These are phyloP conservation scores for Stephania yunnanensis DNA, from an alignment of 164 flowering plant species.

Conservation along the genomic window DNA sequence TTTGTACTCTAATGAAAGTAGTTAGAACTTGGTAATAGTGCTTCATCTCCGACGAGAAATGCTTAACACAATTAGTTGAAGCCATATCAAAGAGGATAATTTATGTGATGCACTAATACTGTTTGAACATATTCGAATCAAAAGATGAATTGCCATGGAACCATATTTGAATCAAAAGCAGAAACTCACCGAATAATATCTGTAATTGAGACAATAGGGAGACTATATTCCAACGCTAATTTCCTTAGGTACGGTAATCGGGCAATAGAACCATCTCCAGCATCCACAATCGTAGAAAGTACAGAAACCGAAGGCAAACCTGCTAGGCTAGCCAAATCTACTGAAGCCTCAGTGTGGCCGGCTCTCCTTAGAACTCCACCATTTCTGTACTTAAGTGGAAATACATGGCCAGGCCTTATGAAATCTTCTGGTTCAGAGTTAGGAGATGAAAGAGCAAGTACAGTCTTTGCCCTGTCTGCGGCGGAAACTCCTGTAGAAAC, in stretches of 20 bases:
- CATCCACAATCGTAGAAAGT: constrained; percentile 61
- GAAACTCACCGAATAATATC: constrained; percentile 67
- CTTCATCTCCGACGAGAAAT: too few species aligned
- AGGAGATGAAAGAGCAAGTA: constrained; percentile 63
- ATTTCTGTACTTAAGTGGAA: constrained; percentile 77
- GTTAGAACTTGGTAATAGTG: too few species aligned
- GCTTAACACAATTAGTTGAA: too few species aligned
- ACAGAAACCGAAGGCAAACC: constrained; percentile 68
- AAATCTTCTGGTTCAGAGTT: constrained; percentile 70
- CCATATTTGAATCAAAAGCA: background rate
- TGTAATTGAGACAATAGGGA: constrained; percentile 66
- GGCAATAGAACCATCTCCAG: constrained; percentile 75
- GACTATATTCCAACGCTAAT: constrained; percentile 47
- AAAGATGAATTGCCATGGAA: too few species aligned
- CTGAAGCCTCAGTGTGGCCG: constrained; percentile 95
- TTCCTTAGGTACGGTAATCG: constrained; percentile 45
- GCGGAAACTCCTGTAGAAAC: constrained; percentile 92
- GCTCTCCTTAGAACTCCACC: constrained; percentile 85
- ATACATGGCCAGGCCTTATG: constrained; percentile 90
- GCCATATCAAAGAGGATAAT: too few species aligned
- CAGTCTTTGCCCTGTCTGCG: constrained; percentile 71
- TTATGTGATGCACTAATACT: too few species aligned
- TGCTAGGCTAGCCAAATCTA: constrained; percentile 66
- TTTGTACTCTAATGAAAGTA: too few species aligned
- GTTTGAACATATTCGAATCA: background rate